phyloP scores from a whole-genome alignment of 306 rosid genomes.

The Gastrolobium bilobum region DNA sequence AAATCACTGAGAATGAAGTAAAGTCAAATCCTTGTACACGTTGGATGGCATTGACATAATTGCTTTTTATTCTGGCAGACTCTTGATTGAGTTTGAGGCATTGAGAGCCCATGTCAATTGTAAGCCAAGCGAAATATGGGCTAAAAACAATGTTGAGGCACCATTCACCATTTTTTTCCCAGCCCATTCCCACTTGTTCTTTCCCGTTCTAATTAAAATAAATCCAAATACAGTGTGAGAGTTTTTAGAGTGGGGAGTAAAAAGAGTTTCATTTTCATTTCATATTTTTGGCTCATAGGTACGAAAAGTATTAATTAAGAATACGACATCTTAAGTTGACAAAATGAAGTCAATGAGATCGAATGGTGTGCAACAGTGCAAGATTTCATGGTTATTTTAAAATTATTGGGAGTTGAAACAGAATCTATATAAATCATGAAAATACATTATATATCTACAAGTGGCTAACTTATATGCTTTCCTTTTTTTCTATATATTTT shows the following conservation, averaged over 20 bases:
- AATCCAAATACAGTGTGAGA: too few species aligned
- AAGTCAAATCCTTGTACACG: slow-evolving; percentile 23
- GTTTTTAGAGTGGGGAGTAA: too few species aligned
- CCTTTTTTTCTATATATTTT: too few species aligned
- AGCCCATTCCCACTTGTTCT: too few species aligned
- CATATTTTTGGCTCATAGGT: too few species aligned
- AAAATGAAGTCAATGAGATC: too few species aligned
- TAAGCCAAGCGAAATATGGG: not conserved
- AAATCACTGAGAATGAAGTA: not conserved
- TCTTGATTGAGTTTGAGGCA: not conserved
- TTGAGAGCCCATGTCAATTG: not conserved
- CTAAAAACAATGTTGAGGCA: not conserved
- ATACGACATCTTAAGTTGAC: too few species aligned
- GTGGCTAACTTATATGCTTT: too few species aligned
- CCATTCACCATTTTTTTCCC: not conserved
- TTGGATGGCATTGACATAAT: not conserved
- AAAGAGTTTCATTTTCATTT: too few species aligned
- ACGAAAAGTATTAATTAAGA: too few species aligned
- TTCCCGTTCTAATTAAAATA: too few species aligned
- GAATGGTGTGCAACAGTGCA: not conserved
- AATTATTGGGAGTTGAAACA: not conserved
- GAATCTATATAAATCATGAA: not conserved
- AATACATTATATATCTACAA: not conserved
- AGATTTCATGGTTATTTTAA: not conserved
- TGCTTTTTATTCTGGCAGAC: not conserved